Percentiles rank a stretch among this genome's conserved stretches.
These are phyloP conservation scores for Fonsecaea monophora DNA, from an alignment of 2,329 filamentous ascomycete genomes.

Conservation along the genomic window DNA sequence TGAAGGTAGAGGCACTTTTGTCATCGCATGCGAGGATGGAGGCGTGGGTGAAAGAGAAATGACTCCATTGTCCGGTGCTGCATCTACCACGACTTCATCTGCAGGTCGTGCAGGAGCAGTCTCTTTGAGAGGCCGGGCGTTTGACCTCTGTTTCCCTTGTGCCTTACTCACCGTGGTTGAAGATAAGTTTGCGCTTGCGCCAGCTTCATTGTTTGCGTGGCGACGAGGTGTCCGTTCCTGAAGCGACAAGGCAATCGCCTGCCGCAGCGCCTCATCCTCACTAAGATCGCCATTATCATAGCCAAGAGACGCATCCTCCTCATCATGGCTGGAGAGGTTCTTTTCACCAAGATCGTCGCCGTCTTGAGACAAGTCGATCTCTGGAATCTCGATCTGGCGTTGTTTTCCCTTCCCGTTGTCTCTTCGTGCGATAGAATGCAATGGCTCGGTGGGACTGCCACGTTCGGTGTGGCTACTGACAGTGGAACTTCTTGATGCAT, in stretches of 20 bases:
- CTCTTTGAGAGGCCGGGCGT: neutral
- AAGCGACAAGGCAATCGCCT: constrained; percentile 43
- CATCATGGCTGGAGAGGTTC: neutral
- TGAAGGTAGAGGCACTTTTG: neutral
- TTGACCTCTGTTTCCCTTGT: neutral
- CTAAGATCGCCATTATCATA: constrained; percentile 13
- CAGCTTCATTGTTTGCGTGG: neutral
- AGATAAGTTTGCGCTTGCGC: neutral
- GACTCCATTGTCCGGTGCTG: neutral
- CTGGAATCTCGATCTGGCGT: constrained; percentile 13
- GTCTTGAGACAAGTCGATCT: constrained; percentile 26
- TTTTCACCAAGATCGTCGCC: neutral
- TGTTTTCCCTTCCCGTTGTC: constrained; percentile 19
- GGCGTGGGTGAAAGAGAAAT: neutral
- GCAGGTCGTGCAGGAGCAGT: neutral
- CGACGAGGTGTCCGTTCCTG: constrained; percentile 29
- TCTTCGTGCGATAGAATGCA: neutral
- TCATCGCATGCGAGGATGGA: neutral
- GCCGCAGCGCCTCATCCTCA: constrained; percentile 47
- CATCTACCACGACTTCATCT: neutral
- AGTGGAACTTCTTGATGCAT: constrained; percentile 1
- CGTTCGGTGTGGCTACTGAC: constrained; percentile 13
- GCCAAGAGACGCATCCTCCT: neutral
- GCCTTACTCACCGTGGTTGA: neutral
- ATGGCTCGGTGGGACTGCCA: neutral